Percentiles rank a stretch among this genome's conserved stretches.
phyloP scores from a whole-genome alignment of 768 basidiomycete genomes.

The Termitomyces sp. region DNA sequence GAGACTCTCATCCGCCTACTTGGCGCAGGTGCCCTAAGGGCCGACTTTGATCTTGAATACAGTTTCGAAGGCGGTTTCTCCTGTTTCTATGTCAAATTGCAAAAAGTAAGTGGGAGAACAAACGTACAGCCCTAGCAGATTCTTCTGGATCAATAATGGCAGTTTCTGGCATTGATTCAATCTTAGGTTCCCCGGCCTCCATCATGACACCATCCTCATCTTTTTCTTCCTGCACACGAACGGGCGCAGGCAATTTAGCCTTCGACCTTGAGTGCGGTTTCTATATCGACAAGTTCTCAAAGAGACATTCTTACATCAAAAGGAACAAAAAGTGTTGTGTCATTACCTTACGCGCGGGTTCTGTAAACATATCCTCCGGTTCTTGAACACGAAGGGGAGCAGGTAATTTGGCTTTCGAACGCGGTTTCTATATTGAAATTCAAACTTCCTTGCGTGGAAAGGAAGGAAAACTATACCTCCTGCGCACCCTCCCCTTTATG shows the following conservation, averaged over 20 bases:
- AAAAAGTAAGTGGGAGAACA: no score
- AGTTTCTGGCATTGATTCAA: background rate
- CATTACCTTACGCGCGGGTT: background rate
- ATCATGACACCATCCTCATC: background rate
- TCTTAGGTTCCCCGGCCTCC: background rate
- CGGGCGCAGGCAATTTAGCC: background rate
- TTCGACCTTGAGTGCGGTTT: background rate
- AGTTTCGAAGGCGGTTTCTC: background rate
- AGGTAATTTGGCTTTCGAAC: background rate
- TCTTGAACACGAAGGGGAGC: background rate
- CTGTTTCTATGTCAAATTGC: background rate
- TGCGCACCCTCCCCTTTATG: background rate
- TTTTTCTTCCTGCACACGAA: background rate
- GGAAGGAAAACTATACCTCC: background rate
- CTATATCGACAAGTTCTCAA: background rate
- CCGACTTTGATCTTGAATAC: slow-evolving; percentile 9
- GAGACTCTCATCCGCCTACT: background rate
- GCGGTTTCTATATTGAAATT: background rate
- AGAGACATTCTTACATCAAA: background rate
- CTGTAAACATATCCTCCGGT: background rate
- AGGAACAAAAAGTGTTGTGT: background rate
- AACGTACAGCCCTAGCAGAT: background rate
- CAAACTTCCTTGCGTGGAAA: background rate
- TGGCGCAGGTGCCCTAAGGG: background rate
- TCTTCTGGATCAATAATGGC: background rate